phyloP scores from a whole-genome alignment of 139 green algal genomes.

The Spirogloea muscicola region DNA sequence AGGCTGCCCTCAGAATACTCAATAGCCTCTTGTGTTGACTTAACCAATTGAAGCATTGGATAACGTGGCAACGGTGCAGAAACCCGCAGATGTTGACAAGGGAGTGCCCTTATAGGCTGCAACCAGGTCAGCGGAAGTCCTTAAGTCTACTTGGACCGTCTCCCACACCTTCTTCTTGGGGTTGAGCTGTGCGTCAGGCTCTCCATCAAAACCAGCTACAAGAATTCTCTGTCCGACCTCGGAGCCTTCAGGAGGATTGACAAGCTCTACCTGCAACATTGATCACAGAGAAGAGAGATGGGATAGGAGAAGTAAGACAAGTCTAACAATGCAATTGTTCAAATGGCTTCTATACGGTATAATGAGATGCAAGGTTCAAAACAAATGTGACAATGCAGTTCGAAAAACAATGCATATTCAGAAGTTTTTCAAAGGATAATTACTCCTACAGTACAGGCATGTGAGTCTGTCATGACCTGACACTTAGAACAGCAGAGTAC shows the following conservation, averaged over 20 bases:
- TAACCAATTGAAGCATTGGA: slow-evolving; percentile 3
- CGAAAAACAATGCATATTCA: neutral
- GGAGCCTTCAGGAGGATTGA: slow-evolving; percentile 70
- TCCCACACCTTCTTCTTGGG: slow-evolving; percentile 48
- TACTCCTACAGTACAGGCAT: neutral
- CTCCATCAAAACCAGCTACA: slow-evolving; percentile 62
- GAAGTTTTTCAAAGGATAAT: neutral
- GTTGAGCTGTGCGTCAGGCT: slow-evolving; percentile 81
- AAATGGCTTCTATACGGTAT: no score
- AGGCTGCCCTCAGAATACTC: no score
- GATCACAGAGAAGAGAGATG: neutral
- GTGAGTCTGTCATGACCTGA: neutral
- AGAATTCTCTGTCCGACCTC: slow-evolving; percentile 69
- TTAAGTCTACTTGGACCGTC: slow-evolving; percentile 29
- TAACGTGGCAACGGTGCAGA: slow-evolving; percentile 21
- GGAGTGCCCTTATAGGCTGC: slow-evolving; percentile 31
- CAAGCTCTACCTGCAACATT: slow-evolving; percentile 60
- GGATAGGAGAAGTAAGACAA: neutral
- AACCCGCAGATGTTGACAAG: slow-evolving; percentile 16
- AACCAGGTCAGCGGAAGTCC: slow-evolving; percentile 4
- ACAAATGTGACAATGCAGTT: neutral
- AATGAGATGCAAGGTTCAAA: neutral
- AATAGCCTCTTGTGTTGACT: neutral
- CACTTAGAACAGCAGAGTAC: neutral
- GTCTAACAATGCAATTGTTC: no score